Base-by-base conservation (phyloP, 1,139 yeast genomes). In the Nakaseomyces kungkrabaensis region DNA sequence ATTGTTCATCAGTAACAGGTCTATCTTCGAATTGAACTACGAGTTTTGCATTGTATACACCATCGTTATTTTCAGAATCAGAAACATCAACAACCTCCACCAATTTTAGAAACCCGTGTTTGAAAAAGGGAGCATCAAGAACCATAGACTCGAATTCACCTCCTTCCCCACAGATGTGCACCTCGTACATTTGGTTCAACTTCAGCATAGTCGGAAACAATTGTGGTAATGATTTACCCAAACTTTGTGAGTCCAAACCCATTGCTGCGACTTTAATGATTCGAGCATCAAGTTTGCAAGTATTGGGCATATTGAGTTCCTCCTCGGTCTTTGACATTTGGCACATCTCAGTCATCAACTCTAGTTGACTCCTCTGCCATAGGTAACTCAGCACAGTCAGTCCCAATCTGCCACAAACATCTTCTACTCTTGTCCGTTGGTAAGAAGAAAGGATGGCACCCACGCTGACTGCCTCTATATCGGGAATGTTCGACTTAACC, bases 131-230 rank as follows among this genome's bases (percentile, higher is more conserved):
- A 2, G 95, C 86, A 66, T 92, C 97, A 32, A 92, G 72, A 3
- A 92, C 97, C 57, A 90, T 71, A 0, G 96, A 84, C 64, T 92
- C 98, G 65, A 89, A 92, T 66, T 92, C 98, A 1, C 98, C 98
- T 24, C 98, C 98, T 71, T 92, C 98, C 7, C 98, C 98, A 70
- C 98, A 92, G 0, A 92, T 80, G 65, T 92, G 97, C 8, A 90
- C 86, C 1, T 90, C 95, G 65, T 79, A 90, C 68, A 71, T 69
- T 9, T 65, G 57, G 61, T 90, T 85, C 56, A 90, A 70, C 40
- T 72, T 72, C 9, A 76, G 59, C 61, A 92, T 67, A 1, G 72
- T 75, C 0, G 88, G 84, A 50, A 77, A 77, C 57, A 85, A 70
- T 56, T 85, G 76, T 2, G 73, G 75, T 43, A 92, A 71, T 4